Conservation (phyloP, 2,329 filamentous ascomycete genomes). For the Chrysosporium keratinophilum region DNA sequence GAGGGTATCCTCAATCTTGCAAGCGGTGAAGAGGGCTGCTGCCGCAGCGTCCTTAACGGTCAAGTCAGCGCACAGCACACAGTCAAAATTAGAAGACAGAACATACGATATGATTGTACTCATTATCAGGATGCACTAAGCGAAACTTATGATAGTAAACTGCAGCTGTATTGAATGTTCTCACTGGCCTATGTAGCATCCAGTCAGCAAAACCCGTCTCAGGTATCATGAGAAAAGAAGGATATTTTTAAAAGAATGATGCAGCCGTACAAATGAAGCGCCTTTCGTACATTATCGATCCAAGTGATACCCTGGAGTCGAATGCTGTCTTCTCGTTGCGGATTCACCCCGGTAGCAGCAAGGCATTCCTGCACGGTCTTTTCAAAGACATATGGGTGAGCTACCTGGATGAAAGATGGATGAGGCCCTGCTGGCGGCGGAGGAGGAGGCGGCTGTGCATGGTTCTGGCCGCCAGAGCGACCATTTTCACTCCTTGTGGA, state of each 20-base stretch:
- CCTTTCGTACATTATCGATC: conserved; percentile 73
- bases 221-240: not conserved
- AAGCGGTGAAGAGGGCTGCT: conserved; percentile 80
- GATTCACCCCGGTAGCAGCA: conserved; percentile 57
- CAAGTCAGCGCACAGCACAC: conserved; percentile 6
- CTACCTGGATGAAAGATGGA: conserved; percentile 54
- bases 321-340: conserved; percentile 67
- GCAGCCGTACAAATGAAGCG: conserved; percentile 60
- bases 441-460: conserved; percentile 49
- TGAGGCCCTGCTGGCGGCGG: conserved; percentile 41
- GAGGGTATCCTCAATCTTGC: conserved; percentile 94
- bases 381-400: conserved; percentile 71
- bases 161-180: conserved; percentile 83
- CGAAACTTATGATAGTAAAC: conserved; percentile 92
- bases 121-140: conserved; percentile 69
- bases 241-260: conserved; percentile 4
- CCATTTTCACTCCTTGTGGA: conserved; percentile 10
- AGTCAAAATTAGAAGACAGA: not conserved
- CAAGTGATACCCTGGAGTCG: conserved; percentile 78
- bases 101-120: conserved; percentile 61
- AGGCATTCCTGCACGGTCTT: conserved; percentile 66
- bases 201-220: not conserved
- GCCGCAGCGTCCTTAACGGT: conserved; percentile 63
- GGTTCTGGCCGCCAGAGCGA: conserved; percentile 33
- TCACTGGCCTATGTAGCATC: conserved; percentile 55